Conservation (phyloP, 768 basidiomycete species). For the Suillus spraguei region DNA sequence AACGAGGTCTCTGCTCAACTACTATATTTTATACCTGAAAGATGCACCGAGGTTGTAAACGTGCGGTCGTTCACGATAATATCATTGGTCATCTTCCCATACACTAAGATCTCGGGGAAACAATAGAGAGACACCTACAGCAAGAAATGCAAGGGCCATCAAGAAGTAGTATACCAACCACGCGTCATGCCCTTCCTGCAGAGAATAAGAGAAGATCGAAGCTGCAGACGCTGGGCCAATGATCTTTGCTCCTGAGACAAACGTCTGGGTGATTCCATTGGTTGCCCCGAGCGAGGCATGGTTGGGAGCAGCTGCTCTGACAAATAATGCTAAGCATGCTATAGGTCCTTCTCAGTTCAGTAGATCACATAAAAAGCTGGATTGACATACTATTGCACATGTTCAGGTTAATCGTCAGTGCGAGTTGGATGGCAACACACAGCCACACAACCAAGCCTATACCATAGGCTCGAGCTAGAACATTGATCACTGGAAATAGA, state of each 20-base stretch:
- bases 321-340: background rate
- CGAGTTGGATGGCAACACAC: slow-evolving; percentile 28
- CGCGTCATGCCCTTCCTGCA: background rate
- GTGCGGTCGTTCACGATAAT: background rate
- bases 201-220: background rate
- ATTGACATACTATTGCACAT: slow-evolving; percentile 36
- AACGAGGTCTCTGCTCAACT: background rate
- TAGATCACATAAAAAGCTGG: background rate
- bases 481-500: no score
- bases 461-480: no score
- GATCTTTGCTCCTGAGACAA: background rate
- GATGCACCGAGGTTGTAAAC: background rate
- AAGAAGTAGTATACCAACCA: slow-evolving; percentile 1
- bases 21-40: background rate
- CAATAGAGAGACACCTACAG: background rate
- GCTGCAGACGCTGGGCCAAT: background rate
- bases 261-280: background rate
- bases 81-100: no score
- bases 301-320: slow-evolving; percentile 12
- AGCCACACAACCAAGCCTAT: slow-evolving; percentile 30
- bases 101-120: background rate
- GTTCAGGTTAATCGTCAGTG: slow-evolving; percentile 21
- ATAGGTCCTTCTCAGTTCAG: background rate
- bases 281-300: background rate
- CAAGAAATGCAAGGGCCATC: background rate